Evolutionary conservation across 805 yeast species (phyloP).

Genomic region (Wickerhamiella sorbophila): DNA sequence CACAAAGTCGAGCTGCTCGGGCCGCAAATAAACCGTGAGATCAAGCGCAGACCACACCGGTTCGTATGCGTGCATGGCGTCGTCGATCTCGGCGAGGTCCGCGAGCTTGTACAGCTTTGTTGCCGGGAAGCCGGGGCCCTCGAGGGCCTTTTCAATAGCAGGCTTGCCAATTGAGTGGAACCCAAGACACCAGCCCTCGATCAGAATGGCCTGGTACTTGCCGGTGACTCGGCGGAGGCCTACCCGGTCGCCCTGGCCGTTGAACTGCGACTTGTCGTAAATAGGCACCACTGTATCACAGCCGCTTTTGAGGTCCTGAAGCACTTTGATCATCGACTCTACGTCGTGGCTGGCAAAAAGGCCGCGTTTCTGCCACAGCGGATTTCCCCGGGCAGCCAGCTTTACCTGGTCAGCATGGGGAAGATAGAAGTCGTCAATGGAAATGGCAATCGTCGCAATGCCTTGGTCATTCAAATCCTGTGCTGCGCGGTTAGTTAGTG

Average conservation of each 20-base stretch:
- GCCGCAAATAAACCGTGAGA: slow-evolving; percentile 45
- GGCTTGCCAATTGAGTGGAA: slow-evolving; percentile 33
- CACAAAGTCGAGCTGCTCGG: slow-evolving; percentile 47
- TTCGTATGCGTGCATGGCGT: slow-evolving; percentile 35
- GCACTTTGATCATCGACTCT: slow-evolving; percentile 25
- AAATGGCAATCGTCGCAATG: slow-evolving; percentile 32
- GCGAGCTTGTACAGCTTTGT: slow-evolving; percentile 22
- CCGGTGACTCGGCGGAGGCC: slow-evolving; percentile 5
- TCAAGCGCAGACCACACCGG: slow-evolving; percentile 45
- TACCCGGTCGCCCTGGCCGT: slow-evolving; percentile 69
- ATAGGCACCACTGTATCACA: slow-evolving; percentile 35
- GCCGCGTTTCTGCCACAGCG: slow-evolving; percentile 63
- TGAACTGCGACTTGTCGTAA: slow-evolving; percentile 61
- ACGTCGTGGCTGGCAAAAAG: slow-evolving; percentile 91
- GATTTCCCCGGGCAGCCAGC: slow-evolving; percentile 34
- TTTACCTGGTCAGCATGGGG: slow-evolving; percentile 44
- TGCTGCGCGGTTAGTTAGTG: slow-evolving; percentile 18
- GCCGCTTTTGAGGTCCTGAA: slow-evolving; percentile 25
- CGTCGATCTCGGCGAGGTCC: slow-evolving; percentile 34
- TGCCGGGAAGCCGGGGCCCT: slow-evolving; percentile 15
- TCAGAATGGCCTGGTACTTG: slow-evolving; percentile 48
- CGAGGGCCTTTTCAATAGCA: not conserved
- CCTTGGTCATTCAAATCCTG: slow-evolving; percentile 23
- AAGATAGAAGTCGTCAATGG: slow-evolving; percentile 79
- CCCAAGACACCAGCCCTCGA: slow-evolving; percentile 96